Evolutionary conservation across 2,329 filamentous ascomycete species (phyloP), one percentile per base, ranked within the genome.

Genomic region (Colletotrichum sp.): DNA sequence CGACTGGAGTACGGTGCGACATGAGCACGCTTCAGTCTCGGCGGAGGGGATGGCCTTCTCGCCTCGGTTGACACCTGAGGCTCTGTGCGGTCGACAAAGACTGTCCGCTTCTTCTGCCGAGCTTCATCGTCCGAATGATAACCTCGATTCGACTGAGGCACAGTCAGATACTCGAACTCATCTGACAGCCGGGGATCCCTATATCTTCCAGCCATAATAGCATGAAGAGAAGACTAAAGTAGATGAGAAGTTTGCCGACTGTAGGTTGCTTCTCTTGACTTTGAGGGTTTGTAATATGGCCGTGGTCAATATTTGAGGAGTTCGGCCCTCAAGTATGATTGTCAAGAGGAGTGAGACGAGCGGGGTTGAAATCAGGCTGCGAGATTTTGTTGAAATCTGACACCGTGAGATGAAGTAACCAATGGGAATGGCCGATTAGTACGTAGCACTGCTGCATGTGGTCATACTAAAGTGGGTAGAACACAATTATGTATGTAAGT

Each of bases 51-150:
- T 52, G 62, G 36, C 18, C 62, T 64, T 25, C 30, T 64, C 10
- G 30, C 10, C 34, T 64, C n/a, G 2, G 12, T 4, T 18, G 60
- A 64, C 13, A 13, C 22, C 13, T 22, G 0, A 13, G 32, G 32
- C 3, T 3, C 32, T 28, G 0, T 9, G 3, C 18, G 7, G 2
- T 64, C 60, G 9, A 64, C n/a, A 16, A 28, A 22, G 12, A 16
- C 30, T 16, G 25, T 52, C 10, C 15, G 15, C 13, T 30, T 66
- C 22, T 60, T 32, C 30, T 15, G 55, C 16, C 55, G 66, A 16
- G 66, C 55, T 28, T 69, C 66, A 32, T 69, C 66, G 36, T 69
- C 55, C 1, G 66, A 69, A 0, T 61, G 34, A 8, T 69, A 69
- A 0, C 66, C 66, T 3, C 66, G 55, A 1, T 43, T 28, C 3